Conservation (phyloP, 1,284 basidiomycete species). For the Sporisorium scitamineum region DNA sequence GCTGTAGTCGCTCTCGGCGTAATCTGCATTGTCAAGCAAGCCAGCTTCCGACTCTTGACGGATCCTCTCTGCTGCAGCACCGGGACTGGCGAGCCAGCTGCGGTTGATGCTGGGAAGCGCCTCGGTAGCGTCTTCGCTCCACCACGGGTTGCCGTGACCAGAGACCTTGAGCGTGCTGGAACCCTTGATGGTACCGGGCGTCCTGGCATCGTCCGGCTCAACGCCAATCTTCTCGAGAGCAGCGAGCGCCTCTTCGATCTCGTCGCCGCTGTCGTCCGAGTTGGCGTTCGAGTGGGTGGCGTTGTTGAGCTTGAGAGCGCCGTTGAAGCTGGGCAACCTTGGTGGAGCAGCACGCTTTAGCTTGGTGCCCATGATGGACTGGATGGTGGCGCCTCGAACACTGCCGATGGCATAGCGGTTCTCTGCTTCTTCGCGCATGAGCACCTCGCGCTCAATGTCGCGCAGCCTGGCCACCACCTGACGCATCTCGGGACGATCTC, state of each 20-base stretch:
- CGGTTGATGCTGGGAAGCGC: constrained; percentile 55
- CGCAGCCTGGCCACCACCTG: constrained; percentile 80
- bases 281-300: constrained; percentile 10
- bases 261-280: constrained; percentile 58
- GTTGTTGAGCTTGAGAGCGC: constrained; percentile 77
- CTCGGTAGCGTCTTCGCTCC: constrained; percentile 54
- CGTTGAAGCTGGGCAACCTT: constrained; percentile 85
- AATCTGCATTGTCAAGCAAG: constrained; percentile 42
- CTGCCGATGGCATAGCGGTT: constrained; percentile 78
- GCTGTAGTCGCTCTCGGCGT: constrained; percentile 58
- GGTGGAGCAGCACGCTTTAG: constrained; percentile 72
- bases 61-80: constrained; percentile 33
- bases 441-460: constrained; percentile 80
- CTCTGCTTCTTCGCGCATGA: constrained; percentile 52
- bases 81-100: constrained; percentile 54
- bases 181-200: constrained; percentile 40
- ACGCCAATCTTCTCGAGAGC: constrained; percentile 61
- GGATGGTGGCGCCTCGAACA: constrained; percentile 58
- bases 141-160: constrained; percentile 66
- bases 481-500: constrained; percentile 80
- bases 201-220: constrained; percentile 34
- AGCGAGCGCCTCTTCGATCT: constrained; percentile 62
- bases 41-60: constrained; percentile 48
- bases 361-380: constrained; percentile 56
- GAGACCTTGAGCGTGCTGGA: constrained; percentile 61